These are phyloP conservation scores for Parmales sp. DNA, from an alignment of 108 stramenopile genomes.

Conservation along the genomic window DNA sequence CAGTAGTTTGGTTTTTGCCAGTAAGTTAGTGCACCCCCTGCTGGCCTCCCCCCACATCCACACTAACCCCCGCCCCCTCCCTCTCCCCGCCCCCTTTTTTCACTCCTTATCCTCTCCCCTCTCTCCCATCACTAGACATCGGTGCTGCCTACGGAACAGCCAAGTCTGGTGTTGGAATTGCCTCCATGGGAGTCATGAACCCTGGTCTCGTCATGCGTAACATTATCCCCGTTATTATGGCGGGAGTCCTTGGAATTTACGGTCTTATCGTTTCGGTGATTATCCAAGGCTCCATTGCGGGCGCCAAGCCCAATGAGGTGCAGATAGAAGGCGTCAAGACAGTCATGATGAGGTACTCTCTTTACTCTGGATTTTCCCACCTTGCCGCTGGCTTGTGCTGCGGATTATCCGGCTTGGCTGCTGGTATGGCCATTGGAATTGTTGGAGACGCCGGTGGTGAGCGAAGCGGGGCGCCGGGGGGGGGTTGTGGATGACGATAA, in stretches of 20 bases:
- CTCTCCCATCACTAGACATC: conserved; percentile 20
- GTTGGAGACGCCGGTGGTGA: conserved; percentile 97
- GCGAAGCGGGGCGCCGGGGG: too few species aligned
- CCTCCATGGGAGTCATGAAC: conserved; percentile 98
- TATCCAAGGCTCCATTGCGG: conserved; percentile 73
- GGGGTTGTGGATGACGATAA: too few species aligned
- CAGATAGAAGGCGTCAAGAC: not conserved
- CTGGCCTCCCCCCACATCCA: not conserved
- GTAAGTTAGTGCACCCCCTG: not conserved
- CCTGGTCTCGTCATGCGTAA: conserved; percentile 97
- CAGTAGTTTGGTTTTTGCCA: not conserved
- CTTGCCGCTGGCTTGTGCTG: conserved; percentile 96
- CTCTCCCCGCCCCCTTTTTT: not conserved
- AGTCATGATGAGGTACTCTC: conserved; percentile 64
- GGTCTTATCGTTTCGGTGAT: conserved; percentile 98
- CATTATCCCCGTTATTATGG: conserved; percentile 99
- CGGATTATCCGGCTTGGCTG: conserved; percentile 89
- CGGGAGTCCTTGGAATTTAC: conserved; percentile 98
- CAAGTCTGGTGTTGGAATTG: conserved; percentile 90
- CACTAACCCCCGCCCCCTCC: not conserved
- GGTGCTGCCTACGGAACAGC: conserved; percentile 62
- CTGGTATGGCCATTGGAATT: conserved; percentile 98
- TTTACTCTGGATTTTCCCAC: conserved; percentile 93
- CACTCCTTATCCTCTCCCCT: not conserved
- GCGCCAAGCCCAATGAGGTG: conserved; percentile 44